phyloP scores from a whole-genome alignment of 768 basidiomycete genomes.

The Hericium rajendrae region DNA sequence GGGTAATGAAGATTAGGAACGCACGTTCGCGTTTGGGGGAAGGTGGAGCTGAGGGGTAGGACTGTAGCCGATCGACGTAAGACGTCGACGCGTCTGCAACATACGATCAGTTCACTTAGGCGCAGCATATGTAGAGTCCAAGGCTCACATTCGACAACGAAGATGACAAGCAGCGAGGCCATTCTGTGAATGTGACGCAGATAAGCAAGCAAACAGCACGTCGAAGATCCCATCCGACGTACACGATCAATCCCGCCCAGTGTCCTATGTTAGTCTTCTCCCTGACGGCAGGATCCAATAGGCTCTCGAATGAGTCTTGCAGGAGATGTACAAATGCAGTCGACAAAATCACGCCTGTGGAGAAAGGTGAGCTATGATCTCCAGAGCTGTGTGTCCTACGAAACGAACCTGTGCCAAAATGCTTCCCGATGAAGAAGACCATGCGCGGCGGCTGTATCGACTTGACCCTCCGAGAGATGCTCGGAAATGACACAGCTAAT shows the following conservation, averaged over 20 bases:
- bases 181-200: constrained; percentile 31
- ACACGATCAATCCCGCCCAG: constrained; percentile 70
- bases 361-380: constrained; percentile 8
- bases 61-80: constrained; percentile 64
- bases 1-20: background rate
- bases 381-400: background rate
- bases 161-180: constrained; percentile 57
- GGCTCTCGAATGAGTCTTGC: constrained; percentile 61
- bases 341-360: constrained; percentile 60
- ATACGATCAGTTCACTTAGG: constrained; percentile 1
- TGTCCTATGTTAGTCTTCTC: constrained; percentile 34
- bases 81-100: constrained; percentile 59
- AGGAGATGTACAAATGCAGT: constrained; percentile 79
- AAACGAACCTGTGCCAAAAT: constrained; percentile 57
- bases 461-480: constrained; percentile 44
- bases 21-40: constrained; percentile 15
- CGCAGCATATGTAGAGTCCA: background rate
- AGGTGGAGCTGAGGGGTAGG: constrained; percentile 37
- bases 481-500: constrained; percentile 65
- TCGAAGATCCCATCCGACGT: constrained; percentile 17
- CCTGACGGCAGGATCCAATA: constrained; percentile 38
- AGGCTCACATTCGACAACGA: constrained; percentile 68
- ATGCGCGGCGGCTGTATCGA: constrained; percentile 54
- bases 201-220: constrained; percentile 5
- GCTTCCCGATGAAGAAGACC: constrained; percentile 78